Base-by-base conservation (phyloP, 495 filamentous ascomycete genomes). In the Bacidia rubella region DNA sequence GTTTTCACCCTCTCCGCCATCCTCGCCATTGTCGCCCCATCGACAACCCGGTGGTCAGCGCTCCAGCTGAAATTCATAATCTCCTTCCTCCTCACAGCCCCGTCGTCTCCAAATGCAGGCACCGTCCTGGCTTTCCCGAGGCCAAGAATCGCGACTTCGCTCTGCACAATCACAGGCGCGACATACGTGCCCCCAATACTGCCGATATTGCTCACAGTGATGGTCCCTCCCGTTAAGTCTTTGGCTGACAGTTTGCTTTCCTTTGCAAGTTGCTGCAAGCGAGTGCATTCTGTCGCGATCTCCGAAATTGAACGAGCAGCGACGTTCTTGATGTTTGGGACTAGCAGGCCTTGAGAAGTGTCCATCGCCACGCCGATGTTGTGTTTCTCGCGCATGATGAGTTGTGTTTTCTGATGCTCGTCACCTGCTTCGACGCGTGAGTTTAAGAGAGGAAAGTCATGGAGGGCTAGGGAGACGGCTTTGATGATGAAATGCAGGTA, bases 341-440 rank as follows among this genome's bases (percentile, higher is more conserved):
- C 93, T 11, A 99, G 68, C 17, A 99, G 77, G 11, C 93, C 93
- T 10, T 70, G 69, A 0, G 93, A 87, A 0, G 93, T 95, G 65
- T 97, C 93, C 79, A 97, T 90, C 38, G 92, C 93, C 11, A 99
- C 74, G 46, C 93, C 93, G 53, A 99, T 90, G 65, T 99, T 95
- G 72, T 97, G 93, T 50, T 85, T 79, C 35, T 76, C 75, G 45
- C 87, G 84, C 66, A 83, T 77, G 49, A 90, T 70, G 0, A 99
- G 73, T 22, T 60, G 61, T 26, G 74, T 74, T 3, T 86, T 82
- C 57, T 83, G 84, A 27, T 69, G 63, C 7, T 72, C 65, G 52
- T 65, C 62, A n/a, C 57, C 54, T 51, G 48, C 53, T 49, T 95
- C 87, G 23, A 97, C 74, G 24, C 82, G 81, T 1, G 90, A 78